phyloP scores from a whole-genome alignment of 129 eudicot species.

The Centaurea solstitialis region DNA sequence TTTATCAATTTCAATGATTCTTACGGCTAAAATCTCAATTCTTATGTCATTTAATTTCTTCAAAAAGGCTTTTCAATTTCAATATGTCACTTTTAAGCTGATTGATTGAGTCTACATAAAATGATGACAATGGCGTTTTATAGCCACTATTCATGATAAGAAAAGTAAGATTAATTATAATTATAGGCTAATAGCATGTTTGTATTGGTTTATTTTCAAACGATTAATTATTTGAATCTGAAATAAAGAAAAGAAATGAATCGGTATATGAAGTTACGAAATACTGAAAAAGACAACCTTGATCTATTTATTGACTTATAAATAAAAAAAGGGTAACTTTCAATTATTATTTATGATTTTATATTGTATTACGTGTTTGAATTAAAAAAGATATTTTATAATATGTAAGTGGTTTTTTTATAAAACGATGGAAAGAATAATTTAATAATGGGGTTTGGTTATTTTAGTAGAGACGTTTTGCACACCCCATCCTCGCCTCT shows the following conservation, averaged over 20 bases:
- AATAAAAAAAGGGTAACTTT: too few relatives aligned
- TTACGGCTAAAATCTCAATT: too few relatives aligned
- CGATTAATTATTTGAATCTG: too few relatives aligned
- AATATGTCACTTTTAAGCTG: not conserved
- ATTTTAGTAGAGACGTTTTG: slow-evolving; percentile 10
- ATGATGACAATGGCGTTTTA: not conserved
- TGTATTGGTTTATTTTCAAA: too few relatives aligned
- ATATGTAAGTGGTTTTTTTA: not conserved
- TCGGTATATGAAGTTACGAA: too few relatives aligned
- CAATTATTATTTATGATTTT: not conserved
- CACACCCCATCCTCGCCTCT: not conserved
- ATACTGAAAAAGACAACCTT: not conserved
- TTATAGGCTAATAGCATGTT: not conserved
- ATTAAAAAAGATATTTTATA: not conserved
- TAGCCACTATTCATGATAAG: too few relatives aligned
- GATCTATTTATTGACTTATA: too few relatives aligned
- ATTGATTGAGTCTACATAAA: not conserved
- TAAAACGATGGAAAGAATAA: not conserved
- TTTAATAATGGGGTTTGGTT: not conserved
- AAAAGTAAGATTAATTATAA: too few relatives aligned
- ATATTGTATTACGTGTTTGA: too few relatives aligned
- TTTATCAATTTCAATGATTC: too few relatives aligned
- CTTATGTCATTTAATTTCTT: too few relatives aligned
- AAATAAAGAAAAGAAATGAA: too few relatives aligned
- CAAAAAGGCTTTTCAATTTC: not conserved